Percentiles rank a stretch among this genome's conserved stretches.
Conservation (phyloP, 2,329 filamentous ascomycete genomes). For the Aspergillus versicolor region DNA sequence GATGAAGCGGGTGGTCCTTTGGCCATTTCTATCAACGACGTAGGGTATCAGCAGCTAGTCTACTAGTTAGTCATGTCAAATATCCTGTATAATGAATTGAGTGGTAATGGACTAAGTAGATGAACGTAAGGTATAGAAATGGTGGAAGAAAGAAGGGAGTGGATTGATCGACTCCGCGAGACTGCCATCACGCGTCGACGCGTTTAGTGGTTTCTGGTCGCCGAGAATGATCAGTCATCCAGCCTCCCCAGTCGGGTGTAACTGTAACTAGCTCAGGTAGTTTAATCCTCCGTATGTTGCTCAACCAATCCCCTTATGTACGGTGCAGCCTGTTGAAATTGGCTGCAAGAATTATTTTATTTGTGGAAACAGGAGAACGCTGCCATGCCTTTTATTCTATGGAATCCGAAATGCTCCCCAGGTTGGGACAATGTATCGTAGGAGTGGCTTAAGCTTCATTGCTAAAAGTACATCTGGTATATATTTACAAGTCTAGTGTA, state of each 20-base stretch:
- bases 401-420: not conserved
- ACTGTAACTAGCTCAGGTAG: too few relatives aligned
- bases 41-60: not conserved
- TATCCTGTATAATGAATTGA: not conserved
- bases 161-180: conserved; percentile 20
- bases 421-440: not conserved
- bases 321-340: not conserved
- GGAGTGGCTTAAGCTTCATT: conserved; percentile 2
- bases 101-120: not conserved
- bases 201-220: conserved; percentile 34
- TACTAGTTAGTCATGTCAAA: conserved; percentile 5
- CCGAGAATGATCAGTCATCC: conserved; percentile 9
- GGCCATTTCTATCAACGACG: conserved; percentile 32
- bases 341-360: not conserved
- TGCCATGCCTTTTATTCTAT: not conserved
- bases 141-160: conserved; percentile 5
- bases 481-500: conserved; percentile 18
- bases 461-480: conserved; percentile 9
- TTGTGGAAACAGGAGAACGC: not conserved
- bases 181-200: conserved; percentile 36
- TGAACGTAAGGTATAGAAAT: not conserved
- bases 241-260: too few relatives aligned
- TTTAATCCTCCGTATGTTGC: not conserved
- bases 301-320: not conserved
- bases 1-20: conserved; percentile 36